Evolutionary conservation across 208 protist species (phyloP), one percentile per base, ranked within the genome.

Genomic region (Tritrichomonas foetus): DNA sequence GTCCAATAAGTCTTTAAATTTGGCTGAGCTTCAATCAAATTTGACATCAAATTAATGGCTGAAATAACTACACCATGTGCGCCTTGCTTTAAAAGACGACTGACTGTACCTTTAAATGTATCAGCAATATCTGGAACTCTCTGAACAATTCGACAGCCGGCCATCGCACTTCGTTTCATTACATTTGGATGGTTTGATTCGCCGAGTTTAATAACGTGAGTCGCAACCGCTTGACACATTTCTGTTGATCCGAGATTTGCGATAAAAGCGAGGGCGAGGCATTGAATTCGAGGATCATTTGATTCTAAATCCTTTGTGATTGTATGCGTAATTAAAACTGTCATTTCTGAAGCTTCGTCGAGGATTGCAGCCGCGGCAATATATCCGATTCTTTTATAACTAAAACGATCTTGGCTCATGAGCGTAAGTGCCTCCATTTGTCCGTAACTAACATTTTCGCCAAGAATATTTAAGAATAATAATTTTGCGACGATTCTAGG

Each of bases 351-450:
- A 20, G n/a, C 1, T 74, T 93, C 89, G 22, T 93, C 64, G 11
- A 93, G 41, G 16, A 93, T 49, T 74, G 53, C 33, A 27, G 25
- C 8, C 8, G 36, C 57, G 20, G 57, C 89, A 44, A 93, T 55
- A 39, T 93, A 93, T 41, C 89, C 89, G 36, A 93, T 66, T n/a
- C 89, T 33, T 74, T 93, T 93, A 20, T 69, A 66, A 36, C 41
- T 36, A 66, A 75, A 74, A 30, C 30, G 47, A 13, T 66, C 57
- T 61, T 74, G 30, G 22, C 50, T 69, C 57, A 74, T 74, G 13
- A 93, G 30, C 22, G 89, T 93, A 20, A 93, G 50, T 8, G 55
- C 89, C 74, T 93, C 89, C 89, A 93, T 93, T 41, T 93, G 55
- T 22, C 50, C 89, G 14, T 44, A 93, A 22, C 41, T 27, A 30